These are phyloP conservation scores for Aspergillus brasiliensis DNA, from an alignment of 2,329 filamentous ascomycete genomes.

Conservation along the genomic window DNA sequence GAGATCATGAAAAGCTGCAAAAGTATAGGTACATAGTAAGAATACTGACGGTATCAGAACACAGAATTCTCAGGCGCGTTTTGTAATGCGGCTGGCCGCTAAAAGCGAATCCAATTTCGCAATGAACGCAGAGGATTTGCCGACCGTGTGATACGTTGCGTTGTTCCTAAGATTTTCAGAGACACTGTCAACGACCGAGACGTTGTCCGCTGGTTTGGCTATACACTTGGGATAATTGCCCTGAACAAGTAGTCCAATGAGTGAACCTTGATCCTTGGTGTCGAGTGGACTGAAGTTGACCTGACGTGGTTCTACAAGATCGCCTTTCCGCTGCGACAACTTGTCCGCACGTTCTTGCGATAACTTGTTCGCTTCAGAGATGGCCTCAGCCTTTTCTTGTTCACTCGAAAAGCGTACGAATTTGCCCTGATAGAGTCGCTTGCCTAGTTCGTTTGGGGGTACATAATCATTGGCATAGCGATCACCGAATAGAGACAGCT, in stretches of 20 bases:
- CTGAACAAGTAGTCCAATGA: constrained; percentile 36
- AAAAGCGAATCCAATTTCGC: constrained; percentile 42
- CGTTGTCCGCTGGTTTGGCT: constrained; percentile 19
- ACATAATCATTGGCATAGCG: constrained; percentile 39
- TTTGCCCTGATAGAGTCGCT: constrained; percentile 40
- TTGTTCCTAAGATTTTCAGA: constrained; percentile 44
- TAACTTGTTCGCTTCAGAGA: constrained; percentile 39
- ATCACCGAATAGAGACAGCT: constrained; percentile 37
- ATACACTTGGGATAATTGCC: constrained; percentile 36
- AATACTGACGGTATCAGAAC: constrained; percentile 15
- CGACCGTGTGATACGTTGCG: constrained; percentile 41
- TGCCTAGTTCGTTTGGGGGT: constrained; percentile 39
- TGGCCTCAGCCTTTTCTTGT: constrained; percentile 38
- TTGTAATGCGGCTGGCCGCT: constrained; percentile 28
- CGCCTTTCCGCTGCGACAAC: constrained; percentile 40
- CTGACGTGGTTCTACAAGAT: constrained; percentile 38
- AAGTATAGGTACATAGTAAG: not conserved
- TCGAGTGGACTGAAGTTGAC: constrained; percentile 31
- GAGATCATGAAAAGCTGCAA: not conserved
- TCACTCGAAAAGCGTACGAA: constrained; percentile 41
- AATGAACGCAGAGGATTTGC: constrained; percentile 41
- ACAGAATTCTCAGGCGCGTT: constrained; percentile 24
- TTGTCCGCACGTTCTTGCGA: constrained; percentile 36
- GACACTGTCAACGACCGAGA: constrained; percentile 35
- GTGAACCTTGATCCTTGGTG: constrained; percentile 27